Base-by-base conservation (phyloP, 768 basidiomycete species). In the Naganishia onofrii region DNA sequence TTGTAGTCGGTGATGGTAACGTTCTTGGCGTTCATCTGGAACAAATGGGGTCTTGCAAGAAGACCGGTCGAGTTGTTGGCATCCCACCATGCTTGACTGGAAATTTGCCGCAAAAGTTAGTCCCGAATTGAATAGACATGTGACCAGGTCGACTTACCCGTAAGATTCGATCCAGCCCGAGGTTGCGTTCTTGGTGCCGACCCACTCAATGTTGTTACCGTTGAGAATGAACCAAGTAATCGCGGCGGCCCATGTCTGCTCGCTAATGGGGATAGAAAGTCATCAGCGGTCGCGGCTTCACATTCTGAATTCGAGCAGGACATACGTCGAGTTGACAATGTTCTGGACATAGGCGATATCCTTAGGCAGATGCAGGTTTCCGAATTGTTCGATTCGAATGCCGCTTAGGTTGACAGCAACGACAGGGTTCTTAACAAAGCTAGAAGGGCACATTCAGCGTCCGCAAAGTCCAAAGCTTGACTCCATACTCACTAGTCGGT, bases 31-130 rank as follows among this genome's bases (percentile, higher is more conserved):
- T 84, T 84, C 77, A 84, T 84, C 0, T 83, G 84, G 34, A 83
- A 83, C 12, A 85, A 80, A 70, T 85, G 84, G 26, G 85, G 85
- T 23, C 84, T 81, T 36, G 36, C 53, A 23, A 70, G 55, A n/a
- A 73, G 65, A 74, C 82, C 66, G 65, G 84, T 84, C 44, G 79
- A 75, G 67, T 83, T 84, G 26, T 83, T 83, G 63, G 82, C 77
- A 67, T 85, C 81, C 84, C 84, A 85, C 84, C 84, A 85, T 70
- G 84, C 83, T 71, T 85, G 82, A n/a, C 85, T 84, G 69, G 83
- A 83, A 3, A 70, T 3, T 9, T 10, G 31, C 46, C 5, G 29
- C 21, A 26, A 29, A 28, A 68, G 8, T 31, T 67, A 44, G 36
- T 9, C 5, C 38, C 5, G 21, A 15, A 28, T 32, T 19, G 13